Base-by-base conservation (phyloP, 768 basidiomycete genomes). In the Phanerodontia chrysosporium region DNA sequence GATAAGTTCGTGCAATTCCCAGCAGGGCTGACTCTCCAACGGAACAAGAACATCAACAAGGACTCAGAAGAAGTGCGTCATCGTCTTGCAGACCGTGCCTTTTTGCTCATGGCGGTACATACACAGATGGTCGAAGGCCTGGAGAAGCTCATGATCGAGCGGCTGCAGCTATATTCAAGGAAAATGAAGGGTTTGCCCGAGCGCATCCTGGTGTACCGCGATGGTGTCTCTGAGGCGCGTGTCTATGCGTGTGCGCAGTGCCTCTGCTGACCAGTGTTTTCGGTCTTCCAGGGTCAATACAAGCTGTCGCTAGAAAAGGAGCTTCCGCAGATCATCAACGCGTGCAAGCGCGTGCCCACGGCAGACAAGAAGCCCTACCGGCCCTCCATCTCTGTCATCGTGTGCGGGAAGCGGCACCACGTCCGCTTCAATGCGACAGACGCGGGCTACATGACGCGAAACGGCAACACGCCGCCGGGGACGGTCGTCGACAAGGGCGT, bases 401-500 rank as follows among this genome's bases (percentile, higher is more conserved):
- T 93, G 42, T 94, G 92, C 65, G 91, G 91, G 67, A 93, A 93
- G 45, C 72, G 73, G 1, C 85, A 87, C 64, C 82, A 86, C 64
- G 82, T 83, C 4, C 79, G 78, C 70, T 84, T 86, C 69, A 90
- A 78, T 69, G 78, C 89, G 0, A 80, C 82, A 0, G 67, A 78
- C 25, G 74, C 77, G 1, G 66, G 75, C 6, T 65, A 76, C 45
- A 85, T 81, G 1, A 83, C 84, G 63, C 75, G 69, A 55, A 90
- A 88, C 58, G 90, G 90, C 0, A 92, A 94, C 65, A 89, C 90
- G 0, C 78, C 78, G 2, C 87, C 91, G 0, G 91, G 91, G 1
- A 92, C 92, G 0, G 83, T 94, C 3, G 85, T 91, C 10, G 91
- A 94, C 70, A 81, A 81, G 66, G 91, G 91, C 3, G 75, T 93